These are phyloP conservation scores for Talaromyces piceae DNA, from an alignment of 2,329 filamentous ascomycete genomes.

Conservation along the genomic window DNA sequence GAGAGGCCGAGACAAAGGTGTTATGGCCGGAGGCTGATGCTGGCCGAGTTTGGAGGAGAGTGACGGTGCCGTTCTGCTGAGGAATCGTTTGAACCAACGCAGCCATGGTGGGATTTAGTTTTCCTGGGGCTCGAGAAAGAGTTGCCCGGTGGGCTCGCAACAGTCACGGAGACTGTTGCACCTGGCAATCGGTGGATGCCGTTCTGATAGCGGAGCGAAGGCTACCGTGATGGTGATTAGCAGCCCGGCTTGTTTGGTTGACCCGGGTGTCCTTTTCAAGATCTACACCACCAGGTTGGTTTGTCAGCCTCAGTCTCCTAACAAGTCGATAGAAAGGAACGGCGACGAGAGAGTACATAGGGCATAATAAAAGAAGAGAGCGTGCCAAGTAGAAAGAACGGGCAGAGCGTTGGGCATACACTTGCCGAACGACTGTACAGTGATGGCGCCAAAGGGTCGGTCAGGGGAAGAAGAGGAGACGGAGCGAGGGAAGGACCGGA, in stretches of 20 bases:
- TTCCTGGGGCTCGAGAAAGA: slow-evolving; percentile 13
- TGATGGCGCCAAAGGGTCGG: not conserved
- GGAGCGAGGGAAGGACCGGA: not conserved
- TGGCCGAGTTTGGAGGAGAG: slow-evolving; percentile 66
- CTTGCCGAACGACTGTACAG: slow-evolving; percentile 1
- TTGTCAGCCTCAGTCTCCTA: not conserved
- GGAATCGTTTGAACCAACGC: slow-evolving; percentile 76
- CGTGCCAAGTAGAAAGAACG: not conserved
- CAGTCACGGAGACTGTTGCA: slow-evolving; percentile 13
- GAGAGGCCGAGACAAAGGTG: slow-evolving; percentile 40
- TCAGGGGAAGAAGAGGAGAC: not conserved
- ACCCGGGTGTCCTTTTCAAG: too few relatives aligned
- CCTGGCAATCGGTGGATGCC: not conserved
- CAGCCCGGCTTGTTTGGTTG: too few relatives aligned
- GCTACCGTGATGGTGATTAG: not conserved
- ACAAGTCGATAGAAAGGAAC: not conserved
- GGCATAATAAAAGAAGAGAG: not conserved
- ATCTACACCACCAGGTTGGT: not conserved
- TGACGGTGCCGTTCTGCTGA: slow-evolving; percentile 62
- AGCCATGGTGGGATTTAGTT: slow-evolving; percentile 64
- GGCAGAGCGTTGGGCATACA: not conserved
- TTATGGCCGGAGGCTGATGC: slow-evolving; percentile 50
- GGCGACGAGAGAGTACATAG: not conserved
- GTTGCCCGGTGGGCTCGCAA: slow-evolving; percentile 14
- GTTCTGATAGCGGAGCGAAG: not conserved